Evolutionary conservation across 1,139 yeast species (phyloP), one percentile per base, ranked within the genome.

Genomic region (Blastobotrys buckinghamii): DNA sequence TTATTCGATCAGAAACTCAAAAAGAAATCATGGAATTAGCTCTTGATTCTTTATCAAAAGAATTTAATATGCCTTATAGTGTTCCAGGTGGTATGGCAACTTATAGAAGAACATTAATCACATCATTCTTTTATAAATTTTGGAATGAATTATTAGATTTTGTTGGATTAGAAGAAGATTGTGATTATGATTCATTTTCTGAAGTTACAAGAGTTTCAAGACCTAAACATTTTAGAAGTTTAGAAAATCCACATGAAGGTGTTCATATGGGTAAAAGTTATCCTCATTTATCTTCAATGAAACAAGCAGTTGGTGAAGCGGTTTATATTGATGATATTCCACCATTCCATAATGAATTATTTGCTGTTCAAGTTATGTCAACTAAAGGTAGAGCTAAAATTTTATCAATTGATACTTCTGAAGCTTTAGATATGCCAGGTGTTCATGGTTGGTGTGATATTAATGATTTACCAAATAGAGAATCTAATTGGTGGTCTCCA

Each of bases 1-100:
- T 42, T 1, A 43, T 64, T 10, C 27, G 46, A 2, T 53, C 53
- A 39, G 59, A 53, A 30, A 49, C 55, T 7, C 48, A 57, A 39
- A 57, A 56, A 24, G 54, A 53, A 6, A 50, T 64, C 4, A 42
- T 67, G 17, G 69, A 67, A 38, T 52, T 55, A 4, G 66, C 67
- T 0, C 53, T 67, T 16, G 60, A 66, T 35, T 47, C 53, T 2
- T 63, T 73, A 16, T 59, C 59, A 30, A 49, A 56, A 26, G 76
- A 73, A 50, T 71, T 64, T 50, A 60, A 67, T 26, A 59, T 73
- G 46, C 65, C 72, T 1, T 72, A 57, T 55, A 63, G 64, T 20
- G 77, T 73, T 26, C 77, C 77, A 4, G 77, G 77, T 46, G 77
- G 76, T 12, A 72, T 72, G 76, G 74, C 77, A 0, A 59, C 70